These are phyloP conservation scores for Colletotrichum scovillei DNA, from an alignment of 2,329 filamentous ascomycete species.

Conservation along the genomic window DNA sequence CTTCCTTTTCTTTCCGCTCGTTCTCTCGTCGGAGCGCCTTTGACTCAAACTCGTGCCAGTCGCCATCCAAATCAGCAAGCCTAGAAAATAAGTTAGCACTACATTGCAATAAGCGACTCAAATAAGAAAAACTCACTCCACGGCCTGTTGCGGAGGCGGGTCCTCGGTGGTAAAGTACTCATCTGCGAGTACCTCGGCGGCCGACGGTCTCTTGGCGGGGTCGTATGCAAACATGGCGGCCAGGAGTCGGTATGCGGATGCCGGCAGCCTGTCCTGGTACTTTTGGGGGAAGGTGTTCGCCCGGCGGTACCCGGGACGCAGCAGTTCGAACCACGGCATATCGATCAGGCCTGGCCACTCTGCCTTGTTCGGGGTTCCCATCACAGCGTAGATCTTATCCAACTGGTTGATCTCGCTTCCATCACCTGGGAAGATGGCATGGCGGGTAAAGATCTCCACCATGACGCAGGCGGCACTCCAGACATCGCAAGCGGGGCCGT, in stretches of 20 bases:
- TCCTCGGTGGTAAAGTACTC: constrained; percentile 89
- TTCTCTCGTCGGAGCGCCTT: constrained; percentile 94
- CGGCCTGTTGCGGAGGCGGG: constrained; percentile 79
- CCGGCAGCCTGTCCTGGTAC: constrained; percentile 81
- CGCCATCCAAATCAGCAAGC: constrained; percentile 84
- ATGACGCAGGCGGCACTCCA: constrained; percentile 98
- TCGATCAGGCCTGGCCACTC: constrained; percentile 94
- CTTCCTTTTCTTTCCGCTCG: constrained; percentile 72
- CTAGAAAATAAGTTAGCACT: constrained; percentile 57
- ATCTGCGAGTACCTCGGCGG: constrained; percentile 86
- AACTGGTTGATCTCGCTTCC: constrained; percentile 96
- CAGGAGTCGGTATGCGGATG: constrained; percentile 85
- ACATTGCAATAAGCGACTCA: constrained; percentile 5
- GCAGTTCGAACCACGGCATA: constrained; percentile 96
- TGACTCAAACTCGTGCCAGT: constrained; percentile 99
- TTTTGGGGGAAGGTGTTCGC: constrained; percentile 83
- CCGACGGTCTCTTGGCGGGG: constrained; percentile 83
- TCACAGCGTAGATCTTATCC: constrained; percentile 93
- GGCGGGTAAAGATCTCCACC: constrained; percentile 93
- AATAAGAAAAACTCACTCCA: constrained; percentile 72
- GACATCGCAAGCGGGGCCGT: constrained; percentile 90
- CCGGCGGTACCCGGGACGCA: constrained; percentile 80
- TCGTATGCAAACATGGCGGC: constrained; percentile 90
- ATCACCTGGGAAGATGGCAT: constrained; percentile 94
- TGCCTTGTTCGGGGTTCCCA: constrained; percentile 85